Evolutionary conservation across 2,329 filamentous ascomycete species (phyloP).

Genomic region (Ceratocystis lukuohia): DNA sequence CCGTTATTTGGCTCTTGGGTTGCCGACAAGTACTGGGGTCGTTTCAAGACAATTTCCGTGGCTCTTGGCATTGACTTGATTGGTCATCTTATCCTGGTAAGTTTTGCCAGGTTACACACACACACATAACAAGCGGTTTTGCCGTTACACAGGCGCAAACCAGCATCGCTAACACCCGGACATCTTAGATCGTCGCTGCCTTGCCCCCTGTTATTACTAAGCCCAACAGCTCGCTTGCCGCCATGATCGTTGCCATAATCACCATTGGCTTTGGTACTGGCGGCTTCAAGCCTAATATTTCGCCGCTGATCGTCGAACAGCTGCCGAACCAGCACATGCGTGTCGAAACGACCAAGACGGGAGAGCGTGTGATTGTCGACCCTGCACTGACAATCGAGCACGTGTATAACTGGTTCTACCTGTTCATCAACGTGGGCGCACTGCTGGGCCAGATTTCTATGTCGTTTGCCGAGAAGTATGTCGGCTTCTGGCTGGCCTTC

Average conservation of each 20-base stretch:
- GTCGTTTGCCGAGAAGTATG: conserved; percentile 60
- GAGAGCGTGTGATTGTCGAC: conserved; percentile 52
- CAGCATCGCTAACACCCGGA: background rate
- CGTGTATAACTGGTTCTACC: conserved; percentile 58
- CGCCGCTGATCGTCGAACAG: conserved; percentile 54
- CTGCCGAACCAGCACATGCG: conserved; percentile 42
- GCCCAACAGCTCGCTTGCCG: conserved; percentile 42
- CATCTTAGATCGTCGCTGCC: conserved; percentile 40
- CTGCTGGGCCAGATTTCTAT: conserved; percentile 50
- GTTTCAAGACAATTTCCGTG: conserved; percentile 53
- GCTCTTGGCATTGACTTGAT: conserved; percentile 49
- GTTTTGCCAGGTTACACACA: background rate
- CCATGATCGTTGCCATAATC: conserved; percentile 48
- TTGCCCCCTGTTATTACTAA: conserved; percentile 47
- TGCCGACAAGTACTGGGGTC: conserved; percentile 47
- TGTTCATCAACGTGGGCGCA: conserved; percentile 59
- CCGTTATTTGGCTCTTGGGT: conserved; percentile 41
- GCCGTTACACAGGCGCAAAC: background rate
- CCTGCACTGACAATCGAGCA: conserved; percentile 47
- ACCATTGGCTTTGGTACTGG: conserved; percentile 49
- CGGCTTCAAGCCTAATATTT: conserved; percentile 63
- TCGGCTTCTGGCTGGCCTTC: conserved; percentile 62
- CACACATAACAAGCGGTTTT: background rate
- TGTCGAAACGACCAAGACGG: conserved; percentile 38
- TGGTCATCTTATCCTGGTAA: conserved; percentile 49